Percentiles rank a stretch among this genome's conserved stretches.
phyloP scores from a whole-genome alignment of 176 grass and related monocot genomes.

The Hsuehochloa calcarea region DNA sequence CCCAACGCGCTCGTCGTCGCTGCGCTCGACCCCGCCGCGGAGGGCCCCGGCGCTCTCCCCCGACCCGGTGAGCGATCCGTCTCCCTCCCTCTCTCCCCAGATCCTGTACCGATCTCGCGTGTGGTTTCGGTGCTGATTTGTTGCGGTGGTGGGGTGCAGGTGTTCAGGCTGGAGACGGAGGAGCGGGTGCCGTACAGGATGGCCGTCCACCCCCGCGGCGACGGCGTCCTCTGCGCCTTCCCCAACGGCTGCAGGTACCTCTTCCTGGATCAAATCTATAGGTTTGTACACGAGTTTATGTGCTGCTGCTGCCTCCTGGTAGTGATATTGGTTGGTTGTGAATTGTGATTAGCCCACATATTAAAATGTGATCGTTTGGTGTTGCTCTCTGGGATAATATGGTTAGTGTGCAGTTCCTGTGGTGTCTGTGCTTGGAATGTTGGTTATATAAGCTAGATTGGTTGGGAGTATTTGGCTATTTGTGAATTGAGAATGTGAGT shows the following conservation, averaged over 20 bases:
- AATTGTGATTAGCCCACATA: not conserved
- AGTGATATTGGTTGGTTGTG: not conserved
- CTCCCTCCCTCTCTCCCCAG: not conserved
- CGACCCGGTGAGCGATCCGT: constrained; percentile 47
- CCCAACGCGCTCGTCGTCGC: constrained; percentile 73
- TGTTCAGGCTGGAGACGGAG: constrained; percentile 54
- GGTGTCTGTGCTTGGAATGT: not conserved
- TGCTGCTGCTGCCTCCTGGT: not conserved
- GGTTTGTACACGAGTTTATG: not conserved
- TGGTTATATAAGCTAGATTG: not conserved
- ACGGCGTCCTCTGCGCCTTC: constrained; percentile 72
- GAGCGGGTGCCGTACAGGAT: constrained; percentile 84
- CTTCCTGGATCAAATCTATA: not conserved
- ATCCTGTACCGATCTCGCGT: constrained; percentile 7
- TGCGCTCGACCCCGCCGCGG: constrained; percentile 34
- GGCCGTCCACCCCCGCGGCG: constrained; percentile 74
- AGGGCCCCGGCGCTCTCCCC: constrained; percentile 32
- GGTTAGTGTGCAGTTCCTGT: not conserved
- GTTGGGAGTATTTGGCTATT: not conserved
- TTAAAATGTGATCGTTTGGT: not conserved
- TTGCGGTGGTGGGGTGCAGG: constrained; percentile 36
- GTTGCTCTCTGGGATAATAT: not conserved
- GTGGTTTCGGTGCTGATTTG: constrained; percentile 7
- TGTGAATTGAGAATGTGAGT: not conserved
- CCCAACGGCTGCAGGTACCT: constrained; percentile 73